Evolutionary conservation across 495 filamentous ascomycete species (phyloP).

Genomic region (Neurospora africana): DNA sequence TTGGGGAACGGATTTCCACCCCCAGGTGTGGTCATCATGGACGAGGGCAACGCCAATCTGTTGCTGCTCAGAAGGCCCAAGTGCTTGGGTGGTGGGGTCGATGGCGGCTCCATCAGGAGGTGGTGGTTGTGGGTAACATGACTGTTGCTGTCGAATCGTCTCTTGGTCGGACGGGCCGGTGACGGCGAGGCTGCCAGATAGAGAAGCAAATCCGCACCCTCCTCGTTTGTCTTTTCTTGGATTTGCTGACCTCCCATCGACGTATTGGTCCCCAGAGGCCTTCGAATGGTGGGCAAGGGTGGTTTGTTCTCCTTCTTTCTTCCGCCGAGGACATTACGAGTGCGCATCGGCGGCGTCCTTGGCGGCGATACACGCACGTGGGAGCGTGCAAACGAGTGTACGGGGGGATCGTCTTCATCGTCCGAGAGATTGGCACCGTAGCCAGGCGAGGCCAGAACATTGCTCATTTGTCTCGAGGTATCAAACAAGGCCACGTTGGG

Average conservation of each 20-base stretch:
- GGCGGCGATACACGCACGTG: constrained; percentile 63
- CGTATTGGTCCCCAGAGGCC: background rate
- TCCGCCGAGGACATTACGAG: constrained; percentile 35
- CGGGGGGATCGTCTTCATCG: constrained; percentile 68
- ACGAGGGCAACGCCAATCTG: constrained; percentile 62
- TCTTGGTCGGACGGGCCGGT: constrained; percentile 44
- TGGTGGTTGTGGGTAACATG: background rate
- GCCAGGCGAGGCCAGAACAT: constrained; percentile 52
- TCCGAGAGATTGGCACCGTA: constrained; percentile 53
- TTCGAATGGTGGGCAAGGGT: background rate
- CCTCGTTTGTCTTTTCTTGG: constrained; percentile 50
- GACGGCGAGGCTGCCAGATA: constrained; percentile 91
- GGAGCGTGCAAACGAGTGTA: constrained; percentile 56
- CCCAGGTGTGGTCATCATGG: constrained; percentile 81
- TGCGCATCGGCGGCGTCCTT: constrained; percentile 64
- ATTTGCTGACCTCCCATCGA: background rate
- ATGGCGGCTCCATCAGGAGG: constrained; percentile 55
- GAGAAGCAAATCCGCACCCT: constrained; percentile 82
- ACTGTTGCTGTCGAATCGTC: constrained; percentile 4
- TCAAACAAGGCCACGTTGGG: constrained; percentile 62
- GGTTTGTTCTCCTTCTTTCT: constrained; percentile 7
- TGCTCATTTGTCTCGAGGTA: constrained; percentile 44
- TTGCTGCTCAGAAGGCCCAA: constrained; percentile 19
- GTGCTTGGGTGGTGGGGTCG: constrained; percentile 71
- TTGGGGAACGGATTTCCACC: constrained; percentile 49